Evolutionary conservation across 2,329 filamentous ascomycete species (phyloP), one percentile per base, ranked within the genome.

Genomic region (Paramyrothecium roridum): DNA sequence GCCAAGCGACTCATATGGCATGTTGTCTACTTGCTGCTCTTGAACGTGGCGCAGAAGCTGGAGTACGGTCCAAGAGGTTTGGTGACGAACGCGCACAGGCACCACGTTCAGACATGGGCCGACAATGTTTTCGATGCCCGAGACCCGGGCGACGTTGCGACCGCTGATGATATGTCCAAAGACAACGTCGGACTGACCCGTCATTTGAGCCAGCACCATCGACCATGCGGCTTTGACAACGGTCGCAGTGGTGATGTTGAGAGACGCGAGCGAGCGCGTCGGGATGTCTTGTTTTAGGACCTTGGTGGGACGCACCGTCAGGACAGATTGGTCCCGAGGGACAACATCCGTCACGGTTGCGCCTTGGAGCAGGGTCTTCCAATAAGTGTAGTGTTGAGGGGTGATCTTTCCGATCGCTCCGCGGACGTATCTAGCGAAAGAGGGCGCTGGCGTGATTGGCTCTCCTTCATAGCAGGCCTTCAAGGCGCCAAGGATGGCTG

Each of bases 161-260:
- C 74, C 74, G 34, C 66, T 70, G 50, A 76, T 71, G 54, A 73
- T 67, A 53, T 75, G 69, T 1, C 74, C 73, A 37, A 77, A 77
- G 13, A 76, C 69, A 45, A 76, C 64, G 55, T 77, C 76, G 1
- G 62, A 56, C 21, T 62, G 67, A n/a, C 67, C 64, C 0, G 74
- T 68, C 22, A 70, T 54, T 10, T 69, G 67, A 3, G 73, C 70
- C 6, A 79, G 62, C 12, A 73, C 71, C 2, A 66, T 60, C 1
- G 76, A 70, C 76, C 76, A 79, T 1, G 76, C 75, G n/a, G 73
- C 74, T 54, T 78, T 78, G 60, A 78, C 63, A 20, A 78, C 53
- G 1, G 74, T 77, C 8, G 76, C 75, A 3, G 58, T 57, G 12
- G 62, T 62, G 17, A 66, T 65, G 19, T 61, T 57, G 51, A 54